Percentiles rank a stretch among this genome's conserved stretches.
Conservation (phyloP, 129 eudicot species). For the Solidago caesia region DNA sequence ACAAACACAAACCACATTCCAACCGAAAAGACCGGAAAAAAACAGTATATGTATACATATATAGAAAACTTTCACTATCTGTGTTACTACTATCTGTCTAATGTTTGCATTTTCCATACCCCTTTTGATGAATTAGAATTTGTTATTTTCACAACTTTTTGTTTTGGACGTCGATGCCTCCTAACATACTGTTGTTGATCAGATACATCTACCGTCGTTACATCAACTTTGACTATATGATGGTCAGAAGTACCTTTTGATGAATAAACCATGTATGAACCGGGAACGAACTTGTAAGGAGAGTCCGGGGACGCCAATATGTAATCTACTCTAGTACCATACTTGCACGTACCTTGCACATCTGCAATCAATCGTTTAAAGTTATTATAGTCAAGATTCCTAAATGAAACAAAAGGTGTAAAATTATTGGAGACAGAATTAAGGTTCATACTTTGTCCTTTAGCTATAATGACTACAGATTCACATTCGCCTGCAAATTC, state of each 20-base stretch:
- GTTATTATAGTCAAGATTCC: neutral
- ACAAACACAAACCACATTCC: slow-evolving; percentile 27
- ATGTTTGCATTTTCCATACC: slow-evolving; percentile 58
- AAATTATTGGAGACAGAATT: neutral
- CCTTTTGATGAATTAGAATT: slow-evolving; percentile 66
- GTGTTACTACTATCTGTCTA: slow-evolving; percentile 30
- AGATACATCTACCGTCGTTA: slow-evolving; percentile 38
- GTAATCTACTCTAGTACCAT: slow-evolving; percentile 90
- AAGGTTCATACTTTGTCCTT: slow-evolving; percentile 81
- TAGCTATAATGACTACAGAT: slow-evolving; percentile 90
- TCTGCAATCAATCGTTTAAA: slow-evolving; percentile 40
- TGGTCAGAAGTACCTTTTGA: slow-evolving; percentile 98
- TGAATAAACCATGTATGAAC: slow-evolving; percentile 81
- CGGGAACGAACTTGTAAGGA: slow-evolving; percentile 85
- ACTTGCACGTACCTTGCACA: slow-evolving; percentile 96
- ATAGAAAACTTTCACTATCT: neutral
- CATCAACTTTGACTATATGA: slow-evolving; percentile 86
- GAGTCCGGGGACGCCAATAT: slow-evolving; percentile 64
- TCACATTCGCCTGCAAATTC: slow-evolving; percentile 94
- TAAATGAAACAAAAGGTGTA: neutral
- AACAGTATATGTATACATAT: slow-evolving; percentile 7
- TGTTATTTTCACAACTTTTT: slow-evolving; percentile 59
- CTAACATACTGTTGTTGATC: slow-evolving; percentile 32
- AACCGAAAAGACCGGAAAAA: neutral
- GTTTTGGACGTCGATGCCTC: slow-evolving; percentile 44